phyloP scores from a whole-genome alignment of 169 alveolate species.

The Eimeria necatrix region DNA sequence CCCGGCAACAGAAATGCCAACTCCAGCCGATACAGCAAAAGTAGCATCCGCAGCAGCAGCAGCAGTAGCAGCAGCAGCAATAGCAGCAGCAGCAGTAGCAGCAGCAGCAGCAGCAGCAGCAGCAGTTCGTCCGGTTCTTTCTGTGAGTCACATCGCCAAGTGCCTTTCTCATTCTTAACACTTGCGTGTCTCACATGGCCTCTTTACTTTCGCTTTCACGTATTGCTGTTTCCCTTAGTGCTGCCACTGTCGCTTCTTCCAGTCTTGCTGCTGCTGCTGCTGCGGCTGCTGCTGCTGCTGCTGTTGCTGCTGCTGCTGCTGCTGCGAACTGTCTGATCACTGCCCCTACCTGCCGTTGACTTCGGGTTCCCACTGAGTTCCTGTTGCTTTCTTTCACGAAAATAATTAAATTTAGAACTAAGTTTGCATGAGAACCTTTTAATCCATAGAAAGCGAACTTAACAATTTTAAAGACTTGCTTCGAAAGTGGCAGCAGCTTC shows the following conservation, averaged over 20 bases:
- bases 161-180: background rate
- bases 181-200: background rate
- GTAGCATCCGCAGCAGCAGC: background rate
- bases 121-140: background rate
- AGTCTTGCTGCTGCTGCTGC: background rate
- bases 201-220: background rate
- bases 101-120: conserved; percentile 58
- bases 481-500: too few species aligned
- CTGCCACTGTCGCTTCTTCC: background rate
- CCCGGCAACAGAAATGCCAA: background rate
- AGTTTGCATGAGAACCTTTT: too few species aligned
- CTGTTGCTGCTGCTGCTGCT: background rate
- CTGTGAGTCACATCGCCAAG: background rate
- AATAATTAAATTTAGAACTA: too few species aligned
- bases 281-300: conserved; percentile 11
- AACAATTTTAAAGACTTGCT: too few species aligned
- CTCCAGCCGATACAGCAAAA: background rate
- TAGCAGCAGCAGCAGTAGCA: conserved; percentile 33
- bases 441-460: too few species aligned
- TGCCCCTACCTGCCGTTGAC: background rate
- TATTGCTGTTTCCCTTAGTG: background rate
- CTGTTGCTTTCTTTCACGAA: background rate
- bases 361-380: background rate
- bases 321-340: background rate
- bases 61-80: conserved; percentile 6